Base-by-base conservation (phyloP, 2,329 filamentous ascomycete species). In the Byssochlamys sp. region DNA sequence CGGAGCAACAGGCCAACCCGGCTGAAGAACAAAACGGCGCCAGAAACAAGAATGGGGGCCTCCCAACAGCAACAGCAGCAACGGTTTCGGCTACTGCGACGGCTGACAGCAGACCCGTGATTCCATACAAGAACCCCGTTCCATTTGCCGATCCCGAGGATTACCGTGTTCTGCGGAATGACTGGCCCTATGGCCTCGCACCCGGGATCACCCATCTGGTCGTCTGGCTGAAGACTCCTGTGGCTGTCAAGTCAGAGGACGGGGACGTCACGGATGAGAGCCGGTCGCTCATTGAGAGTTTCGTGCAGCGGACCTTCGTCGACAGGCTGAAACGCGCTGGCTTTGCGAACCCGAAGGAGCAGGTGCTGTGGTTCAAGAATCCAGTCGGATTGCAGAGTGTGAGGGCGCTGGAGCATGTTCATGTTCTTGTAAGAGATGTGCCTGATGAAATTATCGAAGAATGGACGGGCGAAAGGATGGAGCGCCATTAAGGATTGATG, bases 341-440 rank as follows among this genome's bases (percentile, higher is more conserved):
- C 45, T 68, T 65, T 52, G 29, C 62, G 4, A 63, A 69, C 49
- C 73, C 70, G 52, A 61, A 65, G 25, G 76, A 77, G 24, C 77
- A 78, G 62, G 78, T 86, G 26, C 66, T 83, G 58, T 86, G 84
- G 84, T 86, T 86, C 66, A 85, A 84, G 75, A 86, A 86, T 63
- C 84, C 81, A 76, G 79, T 78, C 7, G 77, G 77, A 39, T 64
- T 85, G 69, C 83, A 86, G 70, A 84, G 81, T 63, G 82, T 86
- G 52, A 72, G 81, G 56, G 78, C 79, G 0, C 68, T 84, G 31
- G 81, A 84, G 63, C 81, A 84, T 73, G 73, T 84, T 5, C 81
- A 84, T 72, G 73, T 84, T 19, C 67, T 84, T 24, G 69, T 83
- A 1, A 72, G 71, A 55, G 76, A 78, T 69, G 78, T 78, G 51